phyloP scores from a whole-genome alignment of 2,329 filamentous ascomycete genomes.

The Myriosclerotinia scirpicola region DNA sequence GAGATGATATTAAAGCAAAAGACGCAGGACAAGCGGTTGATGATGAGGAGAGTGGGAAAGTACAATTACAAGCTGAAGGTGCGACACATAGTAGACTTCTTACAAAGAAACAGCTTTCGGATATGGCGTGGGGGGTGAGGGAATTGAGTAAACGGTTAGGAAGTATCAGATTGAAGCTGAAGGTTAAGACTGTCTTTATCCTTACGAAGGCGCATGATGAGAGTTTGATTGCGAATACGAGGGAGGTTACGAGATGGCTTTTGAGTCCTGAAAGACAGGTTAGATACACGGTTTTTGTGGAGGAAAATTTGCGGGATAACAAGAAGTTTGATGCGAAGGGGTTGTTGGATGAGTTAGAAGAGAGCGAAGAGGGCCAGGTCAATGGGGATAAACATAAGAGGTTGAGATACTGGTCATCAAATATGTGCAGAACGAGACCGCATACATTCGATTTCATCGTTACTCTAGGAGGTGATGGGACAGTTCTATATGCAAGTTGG shows the following conservation, averaged over 20 bases:
- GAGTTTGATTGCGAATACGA: constrained; percentile 72
- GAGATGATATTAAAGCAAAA: constrained; percentile 36
- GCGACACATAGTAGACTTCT: constrained; percentile 65
- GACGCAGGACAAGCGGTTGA: constrained; percentile 15
- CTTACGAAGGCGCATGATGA: constrained; percentile 91
- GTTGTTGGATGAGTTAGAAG: constrained; percentile 61
- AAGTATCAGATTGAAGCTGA: constrained; percentile 77
- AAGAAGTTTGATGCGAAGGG: constrained; percentile 71
- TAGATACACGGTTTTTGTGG: constrained; percentile 77
- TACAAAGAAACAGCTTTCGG: constrained; percentile 90
- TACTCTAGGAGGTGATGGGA: constrained; percentile 92
- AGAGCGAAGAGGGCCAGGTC: constrained; percentile 45
- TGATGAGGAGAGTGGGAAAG: constrained; percentile 26
- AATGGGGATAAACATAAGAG: constrained; percentile 45
- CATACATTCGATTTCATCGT: constrained; percentile 93
- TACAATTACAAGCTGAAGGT: constrained; percentile 25
- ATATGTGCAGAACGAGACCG: constrained; percentile 73
- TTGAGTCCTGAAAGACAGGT: constrained; percentile 66
- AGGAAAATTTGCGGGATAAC: constrained; percentile 71
- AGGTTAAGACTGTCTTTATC: constrained; percentile 80
- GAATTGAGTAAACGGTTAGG: constrained; percentile 85
- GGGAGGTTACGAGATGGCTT: constrained; percentile 78
- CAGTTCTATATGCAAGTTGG: constrained; percentile 94
- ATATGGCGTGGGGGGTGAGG: constrained; percentile 95
- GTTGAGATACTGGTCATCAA: constrained; percentile 79